phyloP scores from a whole-genome alignment of 2,329 filamentous ascomycete genomes.

The Pseudonectria buxi region DNA sequence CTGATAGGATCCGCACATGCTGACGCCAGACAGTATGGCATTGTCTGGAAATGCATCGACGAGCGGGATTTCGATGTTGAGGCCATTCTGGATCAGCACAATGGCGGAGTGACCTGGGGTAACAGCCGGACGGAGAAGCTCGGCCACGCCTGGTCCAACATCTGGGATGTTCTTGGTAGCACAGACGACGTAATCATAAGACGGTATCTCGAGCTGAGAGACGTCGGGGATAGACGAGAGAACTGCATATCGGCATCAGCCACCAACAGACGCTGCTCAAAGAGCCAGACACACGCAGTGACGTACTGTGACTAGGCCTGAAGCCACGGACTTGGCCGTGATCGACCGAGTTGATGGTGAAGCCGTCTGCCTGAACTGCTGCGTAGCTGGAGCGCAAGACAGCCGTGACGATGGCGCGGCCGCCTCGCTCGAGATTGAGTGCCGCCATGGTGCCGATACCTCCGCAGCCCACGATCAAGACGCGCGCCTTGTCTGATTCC shows the following conservation, averaged over 20 bases:
- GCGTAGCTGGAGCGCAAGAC: conserved; percentile 19
- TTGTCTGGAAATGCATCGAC: conserved; percentile 14
- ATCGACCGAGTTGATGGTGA: conserved; percentile 19
- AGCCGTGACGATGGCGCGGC: conserved; percentile 15
- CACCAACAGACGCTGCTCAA: neutral
- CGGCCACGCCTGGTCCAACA: conserved; percentile 10
- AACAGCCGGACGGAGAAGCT: conserved; percentile 17
- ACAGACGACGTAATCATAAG: conserved; percentile 19
- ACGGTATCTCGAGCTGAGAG: conserved; percentile 5
- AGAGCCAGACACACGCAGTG: too few relatives aligned
- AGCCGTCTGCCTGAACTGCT: conserved; percentile 14
- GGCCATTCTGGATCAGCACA: conserved; percentile 19
- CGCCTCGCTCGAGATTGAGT: conserved; percentile 16
- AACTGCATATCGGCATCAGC: conserved; percentile 5
- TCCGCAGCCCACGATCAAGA: conserved; percentile 17
- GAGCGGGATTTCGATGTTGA: conserved; percentile 18
- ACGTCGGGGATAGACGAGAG: conserved; percentile 14
- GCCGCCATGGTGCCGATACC: conserved; percentile 19
- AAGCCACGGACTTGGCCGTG: conserved; percentile 14
- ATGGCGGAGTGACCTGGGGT: conserved; percentile 13
- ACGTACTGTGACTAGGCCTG: conserved; percentile 15
- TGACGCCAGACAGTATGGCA: conserved; percentile 18
- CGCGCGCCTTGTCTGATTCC: conserved; percentile 1
- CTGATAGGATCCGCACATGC: conserved; percentile 20
- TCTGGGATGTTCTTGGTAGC: conserved; percentile 20